Evolutionary conservation across 176 grass and related monocot genomes (phyloP).

Genomic region (Triticum timopheevii): DNA sequence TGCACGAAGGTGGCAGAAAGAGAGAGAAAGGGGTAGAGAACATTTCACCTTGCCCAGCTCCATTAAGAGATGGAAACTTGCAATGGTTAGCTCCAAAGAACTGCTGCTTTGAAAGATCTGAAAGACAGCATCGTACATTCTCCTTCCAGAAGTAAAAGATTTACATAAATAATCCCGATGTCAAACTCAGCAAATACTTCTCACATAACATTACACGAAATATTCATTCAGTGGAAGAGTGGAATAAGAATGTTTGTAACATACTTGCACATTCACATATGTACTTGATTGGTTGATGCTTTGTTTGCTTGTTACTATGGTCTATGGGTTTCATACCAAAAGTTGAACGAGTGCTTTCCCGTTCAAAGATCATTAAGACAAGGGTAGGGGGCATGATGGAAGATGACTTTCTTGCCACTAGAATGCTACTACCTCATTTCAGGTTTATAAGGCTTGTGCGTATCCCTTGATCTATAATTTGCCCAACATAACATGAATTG

Average conservation of each 20-base stretch:
- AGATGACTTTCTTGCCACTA: not conserved
- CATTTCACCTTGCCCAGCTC: slow-evolving; percentile 69
- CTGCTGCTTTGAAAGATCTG: slow-evolving; percentile 60
- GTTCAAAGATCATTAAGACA: not conserved
- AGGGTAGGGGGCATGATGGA: not conserved
- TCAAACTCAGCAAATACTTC: slow-evolving; percentile 7
- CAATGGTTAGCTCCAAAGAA: slow-evolving; percentile 72
- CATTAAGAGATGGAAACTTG: slow-evolving; percentile 72
- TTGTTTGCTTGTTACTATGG: not conserved
- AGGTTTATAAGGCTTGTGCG: too few species aligned
- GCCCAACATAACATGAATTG: too few species aligned
- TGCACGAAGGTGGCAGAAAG: slow-evolving; percentile 11
- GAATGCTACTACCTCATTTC: not conserved
- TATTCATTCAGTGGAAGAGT: not conserved
- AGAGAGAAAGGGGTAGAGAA: not conserved
- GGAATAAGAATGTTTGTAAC: not conserved
- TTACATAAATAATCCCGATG: slow-evolving; percentile 11
- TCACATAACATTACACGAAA: not conserved
- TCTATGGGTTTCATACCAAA: not conserved
- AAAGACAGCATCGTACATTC: slow-evolving; percentile 67
- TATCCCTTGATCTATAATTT: too few species aligned
- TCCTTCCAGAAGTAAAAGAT: slow-evolving; percentile 48
- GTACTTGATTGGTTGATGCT: not conserved
- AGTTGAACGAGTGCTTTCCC: not conserved
- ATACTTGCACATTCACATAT: not conserved